phyloP scores from a whole-genome alignment of 495 filamentous ascomycete genomes.

The Penicillium tannophilum region DNA sequence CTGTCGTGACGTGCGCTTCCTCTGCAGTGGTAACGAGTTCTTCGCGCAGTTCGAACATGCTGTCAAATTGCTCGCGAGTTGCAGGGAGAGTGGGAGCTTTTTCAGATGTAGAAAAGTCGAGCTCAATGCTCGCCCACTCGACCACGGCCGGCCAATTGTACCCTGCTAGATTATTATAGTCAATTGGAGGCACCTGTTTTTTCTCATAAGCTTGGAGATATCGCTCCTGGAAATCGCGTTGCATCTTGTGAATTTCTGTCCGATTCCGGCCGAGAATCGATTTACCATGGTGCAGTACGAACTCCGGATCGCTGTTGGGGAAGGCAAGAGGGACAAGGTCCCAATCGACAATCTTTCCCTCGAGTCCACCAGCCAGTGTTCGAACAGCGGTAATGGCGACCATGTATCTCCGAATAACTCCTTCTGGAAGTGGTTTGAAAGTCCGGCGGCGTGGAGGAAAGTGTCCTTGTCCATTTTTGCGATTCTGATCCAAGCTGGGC shows the following conservation, averaged over 20 bases:
- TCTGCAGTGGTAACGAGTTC: slow-evolving; percentile 37
- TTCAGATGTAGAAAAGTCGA: slow-evolving; percentile 45
- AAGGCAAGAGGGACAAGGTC: slow-evolving; percentile 67
- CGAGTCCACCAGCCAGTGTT: slow-evolving; percentile 71
- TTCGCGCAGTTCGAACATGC: slow-evolving; percentile 50
- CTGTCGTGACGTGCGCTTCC: slow-evolving; percentile 45
- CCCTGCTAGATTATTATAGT: slow-evolving; percentile 67
- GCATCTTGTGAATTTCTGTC: slow-evolving; percentile 66
- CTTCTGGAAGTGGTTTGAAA: slow-evolving; percentile 25
- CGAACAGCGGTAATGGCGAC: slow-evolving; percentile 74
- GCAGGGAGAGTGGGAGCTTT: slow-evolving; percentile 53
- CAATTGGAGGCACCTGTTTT: slow-evolving; percentile 65
- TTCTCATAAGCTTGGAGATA: slow-evolving; percentile 77
- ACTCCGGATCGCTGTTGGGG: slow-evolving; percentile 57
- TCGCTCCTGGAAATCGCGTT: slow-evolving; percentile 71
- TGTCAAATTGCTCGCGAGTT: slow-evolving; percentile 52
- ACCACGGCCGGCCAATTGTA: slow-evolving; percentile 80
- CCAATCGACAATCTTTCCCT: slow-evolving; percentile 70
- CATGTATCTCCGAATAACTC: slow-evolving; percentile 48
- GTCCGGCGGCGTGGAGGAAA: slow-evolving; percentile 28
- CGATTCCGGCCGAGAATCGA: slow-evolving; percentile 58
- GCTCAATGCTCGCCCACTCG: slow-evolving; percentile 65
- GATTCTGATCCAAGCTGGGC: not conserved
- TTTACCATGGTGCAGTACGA: slow-evolving; percentile 63
- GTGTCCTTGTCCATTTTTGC: not conserved